Percentiles rank a stretch among this genome's conserved stretches.
phyloP scores from a whole-genome alignment of 805 yeast species.

The Monosporozyma aquatica region DNA sequence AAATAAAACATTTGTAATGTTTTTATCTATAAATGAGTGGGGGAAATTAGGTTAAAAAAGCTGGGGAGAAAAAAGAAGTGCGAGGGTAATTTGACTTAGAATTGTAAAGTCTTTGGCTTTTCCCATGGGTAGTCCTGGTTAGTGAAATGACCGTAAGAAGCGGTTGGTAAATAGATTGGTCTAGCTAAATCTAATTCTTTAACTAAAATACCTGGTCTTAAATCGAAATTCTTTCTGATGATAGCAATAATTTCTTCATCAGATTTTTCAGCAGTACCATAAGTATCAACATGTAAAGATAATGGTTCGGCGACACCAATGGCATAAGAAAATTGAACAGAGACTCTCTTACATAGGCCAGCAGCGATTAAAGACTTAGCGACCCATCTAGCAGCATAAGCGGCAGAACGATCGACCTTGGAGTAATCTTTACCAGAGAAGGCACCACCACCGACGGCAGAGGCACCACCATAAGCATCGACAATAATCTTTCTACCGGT shows the following conservation, averaged over 20 bases:
- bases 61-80: neutral
- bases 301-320: conserved; percentile 99
- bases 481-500: conserved; percentile 99
- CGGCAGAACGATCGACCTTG: conserved; percentile 99
- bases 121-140: conserved; percentile 99
- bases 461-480: conserved; percentile 99
- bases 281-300: conserved; percentile 93
- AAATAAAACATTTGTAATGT: too few species aligned
- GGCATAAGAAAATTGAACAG: conserved; percentile 98
- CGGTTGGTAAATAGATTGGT: conserved; percentile 98
- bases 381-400: conserved; percentile 99
- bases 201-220: conserved; percentile 99
- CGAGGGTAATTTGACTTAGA: conserved; percentile 30
- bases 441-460: conserved; percentile 99
- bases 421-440: conserved; percentile 99
- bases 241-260: conserved; percentile 86
- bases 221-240: conserved; percentile 89
- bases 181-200: conserved; percentile 94
- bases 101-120: conserved; percentile 74
- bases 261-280: conserved; percentile 90
- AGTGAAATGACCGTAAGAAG: conserved; percentile 99
- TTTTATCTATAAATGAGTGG: neutral
- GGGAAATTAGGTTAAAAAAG: too few species aligned
- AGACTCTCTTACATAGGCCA: conserved; percentile 90
- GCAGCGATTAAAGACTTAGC: conserved; percentile 96